Percentiles rank a stretch among this genome's conserved stretches.
Conservation (phyloP, 2,329 filamentous ascomycete genomes). For the Fusarium sulawesiense region DNA sequence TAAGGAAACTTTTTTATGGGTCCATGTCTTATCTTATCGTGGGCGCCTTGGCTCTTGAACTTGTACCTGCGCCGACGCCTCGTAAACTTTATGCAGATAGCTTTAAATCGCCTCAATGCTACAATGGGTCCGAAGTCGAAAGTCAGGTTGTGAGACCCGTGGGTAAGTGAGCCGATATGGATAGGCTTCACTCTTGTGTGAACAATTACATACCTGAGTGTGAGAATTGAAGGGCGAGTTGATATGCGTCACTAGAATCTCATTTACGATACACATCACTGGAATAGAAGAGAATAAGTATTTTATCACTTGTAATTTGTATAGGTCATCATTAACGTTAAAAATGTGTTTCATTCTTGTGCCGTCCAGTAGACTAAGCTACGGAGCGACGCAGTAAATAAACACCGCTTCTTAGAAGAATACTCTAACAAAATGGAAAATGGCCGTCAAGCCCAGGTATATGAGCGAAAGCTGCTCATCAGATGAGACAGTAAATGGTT, state of each 20-base stretch:
- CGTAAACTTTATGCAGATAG: not conserved
- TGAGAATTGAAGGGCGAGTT: not conserved
- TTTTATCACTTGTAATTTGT: not conserved
- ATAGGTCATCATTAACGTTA: constrained; percentile 9
- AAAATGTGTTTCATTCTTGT: constrained; percentile 38
- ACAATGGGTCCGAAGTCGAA: not conserved
- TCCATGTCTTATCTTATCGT: constrained; percentile 45
- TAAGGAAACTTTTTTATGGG: constrained; percentile 45
- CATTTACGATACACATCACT: not conserved
- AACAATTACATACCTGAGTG: not conserved
- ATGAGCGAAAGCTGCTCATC: constrained; percentile 41
- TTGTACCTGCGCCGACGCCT: not conserved
- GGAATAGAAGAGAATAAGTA: not conserved
- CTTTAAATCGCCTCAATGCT: not conserved
- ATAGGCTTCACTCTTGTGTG: not conserved
- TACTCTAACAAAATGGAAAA: constrained; percentile 45
- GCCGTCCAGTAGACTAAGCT: constrained; percentile 31
- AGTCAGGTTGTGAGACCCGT: not conserved
- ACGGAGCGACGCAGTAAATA: constrained; percentile 41
- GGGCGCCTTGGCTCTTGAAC: not conserved
- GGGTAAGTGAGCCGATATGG: not conserved
- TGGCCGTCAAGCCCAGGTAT: constrained; percentile 42
- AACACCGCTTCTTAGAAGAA: constrained; percentile 43
- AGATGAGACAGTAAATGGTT: constrained; percentile 33
- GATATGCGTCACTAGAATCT: not conserved